These are phyloP conservation scores for Penicillium longicatenatum DNA, from an alignment of 495 filamentous ascomycete species.

Conservation along the genomic window DNA sequence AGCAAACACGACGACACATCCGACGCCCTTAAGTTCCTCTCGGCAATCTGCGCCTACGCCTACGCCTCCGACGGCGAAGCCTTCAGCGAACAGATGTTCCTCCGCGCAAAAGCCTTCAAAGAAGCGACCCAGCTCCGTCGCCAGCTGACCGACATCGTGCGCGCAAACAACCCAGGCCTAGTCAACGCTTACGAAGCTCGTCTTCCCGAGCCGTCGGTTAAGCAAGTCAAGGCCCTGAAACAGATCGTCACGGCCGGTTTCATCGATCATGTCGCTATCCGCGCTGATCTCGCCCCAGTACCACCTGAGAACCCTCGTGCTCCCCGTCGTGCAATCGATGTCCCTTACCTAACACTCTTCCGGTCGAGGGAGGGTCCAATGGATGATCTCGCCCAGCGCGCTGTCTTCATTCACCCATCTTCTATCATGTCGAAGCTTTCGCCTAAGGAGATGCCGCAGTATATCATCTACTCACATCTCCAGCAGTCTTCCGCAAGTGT, in stretches of 20 bases:
- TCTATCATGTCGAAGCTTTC: conserved; percentile 73
- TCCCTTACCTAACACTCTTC: conserved; percentile 87
- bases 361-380: conserved; percentile 59
- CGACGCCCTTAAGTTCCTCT: conserved; percentile 89
- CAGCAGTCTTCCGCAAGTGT: conserved; percentile 62
- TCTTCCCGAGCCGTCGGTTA: conserved; percentile 67
- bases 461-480: conserved; percentile 84
- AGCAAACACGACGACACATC: conserved; percentile 77
- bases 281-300: conserved; percentile 77
- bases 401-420: conserved; percentile 84
- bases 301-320: conserved; percentile 71
- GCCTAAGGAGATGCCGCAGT: conserved; percentile 76
- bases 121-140: conserved; percentile 80
- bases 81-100: conserved; percentile 81
- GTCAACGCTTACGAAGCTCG: conserved; percentile 58
- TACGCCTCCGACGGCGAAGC: conserved; percentile 67
- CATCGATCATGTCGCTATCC: conserved; percentile 93
- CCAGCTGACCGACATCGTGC: conserved; percentile 81
- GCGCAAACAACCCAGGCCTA: conserved; percentile 69
- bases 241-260: conserved; percentile 92
- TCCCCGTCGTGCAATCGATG: conserved; percentile 79
- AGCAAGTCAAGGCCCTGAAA: conserved; percentile 78
- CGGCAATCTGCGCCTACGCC: conserved; percentile 79
- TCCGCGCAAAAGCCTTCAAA: conserved; percentile 79
- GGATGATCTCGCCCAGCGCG: conserved; percentile 52